Percentiles rank a stretch among this genome's conserved stretches.
Conservation (phyloP, 2,329 filamentous ascomycete species). For the Verticillium tricorpus region DNA sequence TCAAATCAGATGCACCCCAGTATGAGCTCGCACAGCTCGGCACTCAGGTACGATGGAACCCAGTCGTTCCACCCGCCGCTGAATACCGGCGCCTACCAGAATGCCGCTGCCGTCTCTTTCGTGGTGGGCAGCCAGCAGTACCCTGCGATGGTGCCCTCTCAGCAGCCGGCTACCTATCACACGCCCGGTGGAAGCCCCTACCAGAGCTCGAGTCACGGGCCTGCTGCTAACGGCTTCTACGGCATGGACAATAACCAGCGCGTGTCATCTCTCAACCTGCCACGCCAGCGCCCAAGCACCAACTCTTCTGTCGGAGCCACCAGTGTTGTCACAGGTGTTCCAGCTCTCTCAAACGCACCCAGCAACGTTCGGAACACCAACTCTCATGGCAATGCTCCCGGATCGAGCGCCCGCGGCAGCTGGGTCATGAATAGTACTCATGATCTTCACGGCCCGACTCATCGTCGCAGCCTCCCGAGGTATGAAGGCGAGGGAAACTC, state of each 20-base stretch:
- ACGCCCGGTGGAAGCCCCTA: neutral
- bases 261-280: neutral
- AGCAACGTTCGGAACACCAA: neutral
- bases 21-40: neutral
- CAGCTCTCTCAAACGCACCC: neutral
- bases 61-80: neutral
- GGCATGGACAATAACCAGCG: neutral
- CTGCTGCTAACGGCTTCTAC: neutral
- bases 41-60: neutral
- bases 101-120: neutral
- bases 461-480: neutral
- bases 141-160: neutral
- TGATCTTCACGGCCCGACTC: slow-evolving; percentile 1
- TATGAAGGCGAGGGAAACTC: neutral
- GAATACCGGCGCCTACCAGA: neutral
- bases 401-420: neutral
- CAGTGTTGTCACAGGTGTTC: neutral
- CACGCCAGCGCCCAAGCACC: neutral
- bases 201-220: neutral
- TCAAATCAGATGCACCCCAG: neutral
- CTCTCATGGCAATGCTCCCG: neutral
- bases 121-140: neutral
- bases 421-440: neutral
- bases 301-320: no score
- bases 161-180: neutral